These are phyloP conservation scores for Pisolithus sp. DNA, from an alignment of 768 basidiomycete species.

Conservation along the genomic window DNA sequence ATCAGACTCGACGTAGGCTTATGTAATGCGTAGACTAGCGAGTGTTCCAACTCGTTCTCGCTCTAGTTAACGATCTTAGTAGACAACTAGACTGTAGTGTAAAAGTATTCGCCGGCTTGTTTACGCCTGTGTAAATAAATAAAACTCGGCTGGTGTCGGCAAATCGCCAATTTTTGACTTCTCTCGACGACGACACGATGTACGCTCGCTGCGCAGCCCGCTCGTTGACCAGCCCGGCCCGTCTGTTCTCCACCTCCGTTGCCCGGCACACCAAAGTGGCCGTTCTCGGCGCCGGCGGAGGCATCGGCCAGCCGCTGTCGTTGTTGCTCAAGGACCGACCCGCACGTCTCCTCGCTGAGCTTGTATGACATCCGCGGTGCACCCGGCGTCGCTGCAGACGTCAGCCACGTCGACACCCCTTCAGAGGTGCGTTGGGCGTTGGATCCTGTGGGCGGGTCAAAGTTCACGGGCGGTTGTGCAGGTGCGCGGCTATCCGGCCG, in stretches of 20 bases:
- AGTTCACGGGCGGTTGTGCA: conserved; percentile 24
- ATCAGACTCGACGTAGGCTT: too few species aligned
- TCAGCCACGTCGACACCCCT: conserved; percentile 86
- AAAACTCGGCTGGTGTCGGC: too few species aligned
- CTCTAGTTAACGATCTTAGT: too few species aligned
- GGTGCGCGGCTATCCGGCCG: conserved; percentile 77
- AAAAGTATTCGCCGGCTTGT: too few species aligned
- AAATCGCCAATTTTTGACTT: too few species aligned
- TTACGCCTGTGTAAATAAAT: too few species aligned
- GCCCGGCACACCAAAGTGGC: conserved; percentile 80
- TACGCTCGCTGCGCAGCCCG: conserved; percentile 60
- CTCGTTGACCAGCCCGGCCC: conserved; percentile 46
- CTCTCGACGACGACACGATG: too few species aligned
- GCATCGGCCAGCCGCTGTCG: conserved; percentile 96
- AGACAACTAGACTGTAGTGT: too few species aligned
- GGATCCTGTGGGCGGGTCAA: not conserved
- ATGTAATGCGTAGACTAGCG: too few species aligned
- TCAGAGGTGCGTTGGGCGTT: conserved; percentile 72
- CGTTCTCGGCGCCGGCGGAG: conserved; percentile 97
- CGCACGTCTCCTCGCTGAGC: conserved; percentile 72
- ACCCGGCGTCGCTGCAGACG: conserved; percentile 95
- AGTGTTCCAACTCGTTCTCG: too few species aligned
- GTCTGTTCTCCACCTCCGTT: conserved; percentile 72
- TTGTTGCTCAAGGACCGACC: conserved; percentile 88
- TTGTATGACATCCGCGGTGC: conserved; percentile 95